These are phyloP conservation scores for Pyrenophora graminea DNA, from an alignment of 2,329 filamentous ascomycete species.

Conservation along the genomic window DNA sequence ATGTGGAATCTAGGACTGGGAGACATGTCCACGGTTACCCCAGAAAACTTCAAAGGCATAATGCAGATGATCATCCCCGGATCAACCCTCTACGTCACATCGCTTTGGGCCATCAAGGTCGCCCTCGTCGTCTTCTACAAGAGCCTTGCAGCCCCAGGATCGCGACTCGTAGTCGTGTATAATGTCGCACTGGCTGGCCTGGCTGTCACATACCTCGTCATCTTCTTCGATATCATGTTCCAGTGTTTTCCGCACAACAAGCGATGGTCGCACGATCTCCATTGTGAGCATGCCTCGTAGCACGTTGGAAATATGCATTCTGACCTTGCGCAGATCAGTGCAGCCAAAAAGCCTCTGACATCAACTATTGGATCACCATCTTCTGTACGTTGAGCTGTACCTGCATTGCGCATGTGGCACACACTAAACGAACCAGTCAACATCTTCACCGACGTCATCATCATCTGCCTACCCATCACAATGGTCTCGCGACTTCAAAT, in stretches of 20 bases:
- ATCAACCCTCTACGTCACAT: conserved; percentile 49
- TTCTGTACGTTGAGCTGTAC: conserved; percentile 15
- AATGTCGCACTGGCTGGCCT: conserved; percentile 43
- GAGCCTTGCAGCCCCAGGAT: conserved; percentile 44
- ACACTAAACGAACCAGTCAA: conserved; percentile 17
- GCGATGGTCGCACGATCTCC: conserved; percentile 28
- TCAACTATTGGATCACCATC: conserved; percentile 32
- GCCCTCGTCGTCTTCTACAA: conserved; percentile 52
- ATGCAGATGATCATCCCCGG: conserved; percentile 49
- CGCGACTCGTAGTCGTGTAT: conserved; percentile 45
- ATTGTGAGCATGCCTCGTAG: conserved; percentile 13
- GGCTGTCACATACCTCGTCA: conserved; percentile 35
- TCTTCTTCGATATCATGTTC: conserved; percentile 49
- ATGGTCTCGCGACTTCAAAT: conserved; percentile 31
- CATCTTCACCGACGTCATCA: conserved; percentile 27
- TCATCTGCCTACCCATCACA: conserved; percentile 27
- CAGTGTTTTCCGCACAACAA: conserved; percentile 46
- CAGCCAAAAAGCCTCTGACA: conserved; percentile 18
- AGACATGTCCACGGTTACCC: conserved; percentile 20
- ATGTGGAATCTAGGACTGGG: conserved; percentile 41
- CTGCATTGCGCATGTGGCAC: too few species aligned
- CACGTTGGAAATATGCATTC: neutral
- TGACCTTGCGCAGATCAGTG: conserved; percentile 26
- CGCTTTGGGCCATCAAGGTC: conserved; percentile 50
- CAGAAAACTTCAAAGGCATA: conserved; percentile 26